Conservation (phyloP, 2,329 filamentous ascomycete genomes). For the Penicillium sp. region DNA sequence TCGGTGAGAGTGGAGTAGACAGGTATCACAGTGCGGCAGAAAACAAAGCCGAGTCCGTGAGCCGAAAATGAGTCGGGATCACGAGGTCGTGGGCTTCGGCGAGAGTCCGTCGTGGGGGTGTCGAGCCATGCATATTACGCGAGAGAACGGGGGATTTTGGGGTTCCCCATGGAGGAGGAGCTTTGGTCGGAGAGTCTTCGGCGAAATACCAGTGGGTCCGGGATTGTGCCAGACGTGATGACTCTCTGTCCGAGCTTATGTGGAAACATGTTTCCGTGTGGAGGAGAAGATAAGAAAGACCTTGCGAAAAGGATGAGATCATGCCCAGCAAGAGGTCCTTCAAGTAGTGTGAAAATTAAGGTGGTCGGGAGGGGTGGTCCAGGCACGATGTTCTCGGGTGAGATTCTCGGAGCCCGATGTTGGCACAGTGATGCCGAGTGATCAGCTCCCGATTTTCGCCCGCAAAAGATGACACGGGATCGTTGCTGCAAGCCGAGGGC, state of each 20-base stretch:
- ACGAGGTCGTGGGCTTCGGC: constrained; percentile 5
- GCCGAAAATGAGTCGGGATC: constrained; percentile 1
- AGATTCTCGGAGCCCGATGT: neutral
- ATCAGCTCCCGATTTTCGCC: constrained; percentile 6
- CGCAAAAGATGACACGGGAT: neutral
- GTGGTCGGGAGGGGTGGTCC: too few species aligned
- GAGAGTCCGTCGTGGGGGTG: constrained; percentile 4
- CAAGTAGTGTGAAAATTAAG: too few species aligned
- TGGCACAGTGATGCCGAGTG: neutral
- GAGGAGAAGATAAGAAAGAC: too few species aligned
- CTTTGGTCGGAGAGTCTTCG: constrained; percentile 16
- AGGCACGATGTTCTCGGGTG: neutral
- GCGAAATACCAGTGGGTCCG: constrained; percentile 9
- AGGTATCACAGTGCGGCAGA: neutral
- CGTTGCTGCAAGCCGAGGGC: constrained; percentile 8
- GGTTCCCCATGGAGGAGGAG: constrained; percentile 20
- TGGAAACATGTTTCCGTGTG: neutral
- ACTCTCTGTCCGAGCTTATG: neutral
- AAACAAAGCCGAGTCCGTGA: constrained; percentile 7
- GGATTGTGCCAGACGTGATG: neutral
- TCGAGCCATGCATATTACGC: neutral
- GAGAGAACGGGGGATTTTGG: neutral
- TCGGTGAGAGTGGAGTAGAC: neutral
- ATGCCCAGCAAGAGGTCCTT: too few species aligned
- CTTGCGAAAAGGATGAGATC: too few species aligned